Evolutionary conservation across 1,139 yeast species (phyloP), one percentile per base, ranked within the genome.

Genomic region (Zygoascus meyerae): DNA sequence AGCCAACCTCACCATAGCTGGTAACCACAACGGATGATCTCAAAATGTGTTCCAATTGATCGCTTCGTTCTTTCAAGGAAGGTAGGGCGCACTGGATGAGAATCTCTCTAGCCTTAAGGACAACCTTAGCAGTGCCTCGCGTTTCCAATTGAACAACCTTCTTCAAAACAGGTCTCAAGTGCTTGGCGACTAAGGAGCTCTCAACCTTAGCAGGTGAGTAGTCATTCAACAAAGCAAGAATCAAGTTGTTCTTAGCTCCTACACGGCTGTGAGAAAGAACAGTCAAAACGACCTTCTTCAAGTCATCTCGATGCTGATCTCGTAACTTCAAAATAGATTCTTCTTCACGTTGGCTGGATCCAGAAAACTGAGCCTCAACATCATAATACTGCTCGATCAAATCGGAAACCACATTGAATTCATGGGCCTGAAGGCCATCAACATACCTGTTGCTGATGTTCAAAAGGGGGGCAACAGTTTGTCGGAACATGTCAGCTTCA

Each of bases 81-180:
- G 99, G 98, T 69, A 92, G 75, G 36, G 97, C 87, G 65, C 97
- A 90, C 73, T 90, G 96, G 60, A 92, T 92, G 61, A 92, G 78
- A 54, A 92, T 85, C 70, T 94, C 99, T 67, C 97, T 82, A 1
- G 97, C 97, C 67, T 87, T 89, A 63, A 92, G 75, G n/a, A 95
- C 86, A 46, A 92, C 97, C 74, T 90, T 92, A 31, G 95, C 92
- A 42, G 95, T 81, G 12, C 86, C 79, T 65, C 96, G 83, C 34
- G 92, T 77, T 61, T 90, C 97, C 57, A 92, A 75, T 65, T 86
- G 94, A 48, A 89, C 95, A 57, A 94, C 73, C 51, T 78, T 74
- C 68, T 81, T 83, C 69, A 92, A 77, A 9, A 86, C 75, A 18
- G 76, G 78, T 57, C 86, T 80, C 62, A 92, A 77, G 51, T 79